These are phyloP conservation scores for Stellera chamaejasme DNA, from an alignment of 345 rosid genomes.

Conservation along the genomic window DNA sequence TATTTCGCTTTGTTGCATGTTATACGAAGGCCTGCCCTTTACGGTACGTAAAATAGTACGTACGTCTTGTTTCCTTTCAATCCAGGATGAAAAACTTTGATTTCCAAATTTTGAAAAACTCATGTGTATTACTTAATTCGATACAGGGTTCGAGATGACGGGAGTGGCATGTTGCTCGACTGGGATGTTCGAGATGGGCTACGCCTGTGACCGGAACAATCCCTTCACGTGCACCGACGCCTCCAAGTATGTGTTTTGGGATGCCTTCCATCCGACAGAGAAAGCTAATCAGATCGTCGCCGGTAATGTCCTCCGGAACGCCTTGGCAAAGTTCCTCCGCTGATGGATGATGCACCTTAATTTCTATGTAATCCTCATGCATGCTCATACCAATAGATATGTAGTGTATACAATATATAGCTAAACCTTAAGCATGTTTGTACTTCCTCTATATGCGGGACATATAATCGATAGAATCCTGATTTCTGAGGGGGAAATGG, in stretches of 20 bases:
- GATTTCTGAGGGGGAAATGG: too few species aligned
- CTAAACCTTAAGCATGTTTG: neutral
- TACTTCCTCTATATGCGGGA: too few species aligned
- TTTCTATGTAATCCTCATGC: neutral
- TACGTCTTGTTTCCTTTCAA: too few species aligned
- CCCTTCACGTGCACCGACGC: slow-evolving; percentile 49
- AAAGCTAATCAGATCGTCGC: slow-evolving; percentile 51
- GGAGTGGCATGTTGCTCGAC: slow-evolving; percentile 57
- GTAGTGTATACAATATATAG: neutral
- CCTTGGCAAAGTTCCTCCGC: slow-evolving; percentile 26
- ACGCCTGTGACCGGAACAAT: slow-evolving; percentile 34
- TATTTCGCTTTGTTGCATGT: slow-evolving; percentile 27
- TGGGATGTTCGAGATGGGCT: slow-evolving; percentile 81
- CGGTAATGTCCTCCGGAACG: slow-evolving; percentile 25
- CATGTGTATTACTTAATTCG: too few species aligned
- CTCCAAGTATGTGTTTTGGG: slow-evolving; percentile 65
- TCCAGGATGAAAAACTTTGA: too few species aligned
- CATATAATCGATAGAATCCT: too few species aligned
- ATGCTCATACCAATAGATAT: too few species aligned
- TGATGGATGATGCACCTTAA: neutral
- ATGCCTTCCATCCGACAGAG: slow-evolving; percentile 66
- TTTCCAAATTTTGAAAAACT: too few species aligned
- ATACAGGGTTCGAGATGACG: slow-evolving; percentile 47
- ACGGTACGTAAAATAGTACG: too few species aligned
- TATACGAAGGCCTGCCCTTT: slow-evolving; percentile 30